A percentile compares a stretch with the other conserved stretches of the same genome.
phyloP scores from a whole-genome alignment of 306 rosid genomes.

The Vigna nakashimae region DNA sequence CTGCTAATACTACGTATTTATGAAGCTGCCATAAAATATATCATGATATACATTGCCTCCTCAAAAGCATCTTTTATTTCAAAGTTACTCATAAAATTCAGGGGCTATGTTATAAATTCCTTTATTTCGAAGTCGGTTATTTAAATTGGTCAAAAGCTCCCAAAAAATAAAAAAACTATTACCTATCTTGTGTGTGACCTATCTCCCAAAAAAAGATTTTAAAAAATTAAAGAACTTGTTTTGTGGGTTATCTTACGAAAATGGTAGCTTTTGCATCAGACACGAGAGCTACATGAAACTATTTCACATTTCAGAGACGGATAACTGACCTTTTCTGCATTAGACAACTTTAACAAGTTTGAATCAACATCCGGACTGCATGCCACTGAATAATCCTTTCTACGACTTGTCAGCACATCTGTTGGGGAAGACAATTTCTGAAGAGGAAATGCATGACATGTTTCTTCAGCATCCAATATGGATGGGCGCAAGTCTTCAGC shows the following conservation, averaged over 20 bases:
- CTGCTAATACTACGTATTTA: background rate
- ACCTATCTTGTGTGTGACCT: background rate
- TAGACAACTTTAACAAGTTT: slow-evolving; percentile 53
- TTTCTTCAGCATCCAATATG: slow-evolving; percentile 87
- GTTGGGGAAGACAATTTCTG: slow-evolving; percentile 54
- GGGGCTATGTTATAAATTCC: background rate
- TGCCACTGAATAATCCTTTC: slow-evolving; percentile 44
- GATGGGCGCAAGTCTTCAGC: slow-evolving; percentile 61
- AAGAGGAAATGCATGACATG: slow-evolving; percentile 84
- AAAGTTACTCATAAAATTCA: slow-evolving; percentile 1
- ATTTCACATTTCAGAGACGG: slow-evolving; percentile 22
- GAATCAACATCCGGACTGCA: slow-evolving; percentile 53
- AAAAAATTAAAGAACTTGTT: background rate
- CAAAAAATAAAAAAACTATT: background rate
- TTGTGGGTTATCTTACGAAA: background rate
- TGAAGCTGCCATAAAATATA: background rate
- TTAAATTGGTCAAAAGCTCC: slow-evolving; percentile 4
- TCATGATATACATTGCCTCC: background rate
- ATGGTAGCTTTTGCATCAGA: background rate
- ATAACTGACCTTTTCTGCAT: slow-evolving; percentile 65
- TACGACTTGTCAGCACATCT: slow-evolving; percentile 50
- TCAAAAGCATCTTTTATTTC: background rate
- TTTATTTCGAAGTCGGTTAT: background rate
- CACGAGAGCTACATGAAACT: slow-evolving; percentile 26
- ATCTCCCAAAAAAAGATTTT: background rate